Percentiles rank a stretch among this genome's conserved stretches.
Conservation (phyloP, 2,329 filamentous ascomycete species). For the Fusarium bulbicola region DNA sequence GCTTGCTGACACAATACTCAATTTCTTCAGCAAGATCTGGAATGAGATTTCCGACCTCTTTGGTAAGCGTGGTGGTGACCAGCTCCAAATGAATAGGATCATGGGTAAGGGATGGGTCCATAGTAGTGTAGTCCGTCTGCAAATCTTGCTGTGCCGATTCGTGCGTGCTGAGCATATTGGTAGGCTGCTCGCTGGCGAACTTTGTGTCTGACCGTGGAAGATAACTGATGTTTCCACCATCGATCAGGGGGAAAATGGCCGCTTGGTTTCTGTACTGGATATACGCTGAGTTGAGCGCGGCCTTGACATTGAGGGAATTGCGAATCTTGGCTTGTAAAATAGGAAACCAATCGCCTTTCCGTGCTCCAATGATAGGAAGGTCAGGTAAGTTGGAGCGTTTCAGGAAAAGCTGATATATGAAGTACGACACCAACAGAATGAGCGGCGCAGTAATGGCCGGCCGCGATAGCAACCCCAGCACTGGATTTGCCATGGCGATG, state of each 20-base stretch:
- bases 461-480: neutral
- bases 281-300: neutral
- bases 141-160: neutral
- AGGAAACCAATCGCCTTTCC: constrained; percentile 5
- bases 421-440: neutral
- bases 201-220: constrained; percentile 8
- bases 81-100: constrained; percentile 5
- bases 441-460: constrained; percentile 3
- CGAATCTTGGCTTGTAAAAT: constrained; percentile 1
- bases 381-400: neutral
- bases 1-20: neutral
- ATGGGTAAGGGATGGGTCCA: constrained; percentile 1
- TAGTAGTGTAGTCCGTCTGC: constrained; percentile 7
- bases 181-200: constrained; percentile 6
- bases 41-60: constrained; percentile 9
- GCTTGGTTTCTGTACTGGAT: constrained; percentile 1
- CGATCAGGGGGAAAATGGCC: neutral
- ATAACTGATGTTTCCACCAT: neutral
- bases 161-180: constrained; percentile 4
- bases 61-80: neutral
- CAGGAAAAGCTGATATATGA: neutral
- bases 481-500: neutral
- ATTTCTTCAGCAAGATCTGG: neutral
- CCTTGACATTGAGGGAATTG: neutral
- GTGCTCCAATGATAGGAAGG: neutral